Evolutionary conservation across 306 rosid species (phyloP), one percentile per base, ranked within the genome.

Genomic region (Castanea sativa): DNA sequence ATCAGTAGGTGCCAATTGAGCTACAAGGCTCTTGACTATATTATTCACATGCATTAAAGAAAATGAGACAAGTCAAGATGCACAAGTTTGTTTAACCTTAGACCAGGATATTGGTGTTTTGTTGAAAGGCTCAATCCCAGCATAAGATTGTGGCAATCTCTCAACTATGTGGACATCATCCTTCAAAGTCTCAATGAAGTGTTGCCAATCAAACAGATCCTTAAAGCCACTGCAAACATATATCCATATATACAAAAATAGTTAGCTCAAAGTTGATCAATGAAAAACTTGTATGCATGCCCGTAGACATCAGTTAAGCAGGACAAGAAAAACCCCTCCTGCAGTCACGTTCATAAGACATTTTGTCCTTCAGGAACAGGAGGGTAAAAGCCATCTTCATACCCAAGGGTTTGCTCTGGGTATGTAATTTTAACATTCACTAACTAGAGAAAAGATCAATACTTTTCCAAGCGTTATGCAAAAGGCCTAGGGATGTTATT

Each of bases 101-200:
- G 99, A 95, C 98, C 98, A 95, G 75, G 98, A 95, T 81, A 95
- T 88, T 69, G 92, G 98, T 79, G 99, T 87, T 85, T 93, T 95
- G 71, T 87, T 67, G 86, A 90, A 88, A 56, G 93, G 98, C 84
- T 89, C 93, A 18, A 85, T 72, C 80, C 91, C 91, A 25, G 96
- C 89, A 87, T 78, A 90, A 76, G 84, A 86, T 64, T 89, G 81
- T 56, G 98, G 97, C 80, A 95, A 85, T 63, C 79, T 78, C 90
- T 95, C 99, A 33, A 91, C 92, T 85, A 95, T 84, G 88, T 89
- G 93, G 85, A 95, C 72, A 80, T 93, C 98, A 75, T 93, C 90
- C 87, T 83, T 92, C 86, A 95, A 87, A 11, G 86, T 90, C 87
- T 93, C 80, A 35, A 95, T 87, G 80, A 95, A 95, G 83, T 91